Base-by-base conservation (phyloP, 1,284 basidiomycete genomes). In the Agaricales sp. region DNA sequence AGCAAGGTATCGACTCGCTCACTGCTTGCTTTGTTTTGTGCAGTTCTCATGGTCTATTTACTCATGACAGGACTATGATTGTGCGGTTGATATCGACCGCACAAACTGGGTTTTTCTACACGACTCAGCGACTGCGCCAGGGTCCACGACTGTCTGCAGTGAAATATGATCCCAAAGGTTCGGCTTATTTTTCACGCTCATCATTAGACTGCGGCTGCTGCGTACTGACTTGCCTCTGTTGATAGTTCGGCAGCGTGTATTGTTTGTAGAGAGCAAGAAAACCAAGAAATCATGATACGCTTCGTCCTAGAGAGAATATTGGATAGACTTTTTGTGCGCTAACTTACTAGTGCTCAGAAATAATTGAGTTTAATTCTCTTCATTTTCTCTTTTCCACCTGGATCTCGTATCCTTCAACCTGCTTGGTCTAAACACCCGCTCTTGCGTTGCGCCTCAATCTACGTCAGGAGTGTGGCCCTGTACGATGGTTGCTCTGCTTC, bases 51-150 rank as follows among this genome's bases (percentile, higher is more conserved):
- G 37, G 11, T 38, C 18, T 46, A 39, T 21, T 37, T 13, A 11
- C 37, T 38, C 53, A 44, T 8, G 4, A 23, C 57, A 93, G 91
- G 63, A 91, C 87, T 1, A 66, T 92, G 51, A 82, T 93, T 52
- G 81, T 93, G 48, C 84, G 88, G 46, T 74, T 94, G 56, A 81
- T 93, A 50, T 93, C 90, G 13, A 91, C 89, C 1, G 91, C 91
- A 1, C 84, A 90, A 63, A 92, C 90, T 1, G 91, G 91, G 14
- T 92, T 78, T 68, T 92, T 92, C 65, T 94, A 93, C 67, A 89
- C 88, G 8, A 87, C 85, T 2, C 76, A 81, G 55, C 75, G 90
- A 19, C 67, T 83, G 45, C 75, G 91, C 24, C 64, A 78, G 58
- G 82, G 78, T 2, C 78, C 86, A 19, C 84, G 77, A 63, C 69